A percentile compares a stretch with the other conserved stretches of the same genome.
Evolutionary conservation across 495 filamentous ascomycete species (phyloP).

Genomic region (Trichocladium antarcticum): DNA sequence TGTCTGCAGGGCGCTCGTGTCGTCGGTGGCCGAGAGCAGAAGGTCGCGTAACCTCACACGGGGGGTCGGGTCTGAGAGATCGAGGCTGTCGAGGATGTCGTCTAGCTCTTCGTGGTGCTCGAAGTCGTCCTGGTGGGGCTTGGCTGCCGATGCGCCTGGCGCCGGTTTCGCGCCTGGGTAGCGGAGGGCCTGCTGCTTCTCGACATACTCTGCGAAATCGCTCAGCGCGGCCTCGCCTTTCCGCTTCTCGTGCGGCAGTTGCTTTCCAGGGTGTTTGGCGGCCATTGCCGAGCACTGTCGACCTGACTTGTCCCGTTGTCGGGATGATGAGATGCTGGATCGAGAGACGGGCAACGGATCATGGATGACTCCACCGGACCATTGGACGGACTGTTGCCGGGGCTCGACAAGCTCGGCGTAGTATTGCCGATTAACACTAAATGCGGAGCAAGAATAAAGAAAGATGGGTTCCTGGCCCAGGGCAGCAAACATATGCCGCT

Average conservation of each 20-base stretch:
- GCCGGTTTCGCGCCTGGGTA: conserved; percentile 34
- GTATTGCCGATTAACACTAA: neutral
- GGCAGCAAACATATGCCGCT: too few species aligned
- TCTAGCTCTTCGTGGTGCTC: conserved; percentile 76
- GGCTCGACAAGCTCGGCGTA: neutral
- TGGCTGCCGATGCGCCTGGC: conserved; percentile 36
- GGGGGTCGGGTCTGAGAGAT: conserved; percentile 64
- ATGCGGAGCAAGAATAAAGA: neutral
- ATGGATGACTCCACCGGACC: conserved; percentile 11
- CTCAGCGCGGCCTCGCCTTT: conserved; percentile 84
- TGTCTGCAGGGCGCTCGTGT: conserved; percentile 43
- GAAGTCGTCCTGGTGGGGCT: conserved; percentile 23
- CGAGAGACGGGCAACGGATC: neutral
- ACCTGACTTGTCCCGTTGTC: conserved; percentile 26
- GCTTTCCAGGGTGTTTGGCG: conserved; percentile 46
- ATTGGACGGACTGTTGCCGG: conserved; percentile 1
- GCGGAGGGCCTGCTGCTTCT: conserved; percentile 72
- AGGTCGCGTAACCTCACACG: conserved; percentile 63
- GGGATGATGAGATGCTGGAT: neutral
- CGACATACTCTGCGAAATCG: conserved; percentile 96
- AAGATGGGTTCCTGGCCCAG: neutral
- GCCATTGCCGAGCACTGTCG: conserved; percentile 40
- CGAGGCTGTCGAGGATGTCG: conserved; percentile 78
- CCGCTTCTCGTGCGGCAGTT: conserved; percentile 61
- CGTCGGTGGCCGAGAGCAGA: conserved; percentile 52